Evolutionary conservation across 352 stramenopile genomes (phyloP), one percentile per base, ranked within the genome.

Genomic region (Thraustotheca clavata): DNA sequence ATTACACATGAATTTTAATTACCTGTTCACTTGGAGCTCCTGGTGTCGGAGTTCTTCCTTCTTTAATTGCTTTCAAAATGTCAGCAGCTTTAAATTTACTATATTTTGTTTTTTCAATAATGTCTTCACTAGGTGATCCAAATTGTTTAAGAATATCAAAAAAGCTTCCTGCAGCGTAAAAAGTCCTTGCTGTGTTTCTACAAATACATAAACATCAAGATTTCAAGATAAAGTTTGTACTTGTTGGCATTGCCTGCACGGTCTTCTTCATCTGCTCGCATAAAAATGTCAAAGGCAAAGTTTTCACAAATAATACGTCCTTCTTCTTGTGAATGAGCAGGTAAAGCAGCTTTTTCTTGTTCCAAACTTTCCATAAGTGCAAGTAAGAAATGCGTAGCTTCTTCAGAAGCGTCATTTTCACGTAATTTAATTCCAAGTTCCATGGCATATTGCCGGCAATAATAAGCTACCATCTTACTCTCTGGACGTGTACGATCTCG

Each of bases 71-170:
- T 69, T 98, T 98, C 20, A 98, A 73, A 73, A 98, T 98, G 24
- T 96, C 95, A 0, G 92, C 94, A 4, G 92, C 91, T 62, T 98
- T 98, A 83, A 89, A 98, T 73, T 98, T 98, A 72, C 85, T 94
- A 73, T 98, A 98, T n/a, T 78, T 76, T 31, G 81, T 76, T 69
- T 97, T 96, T 70, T 96, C 86, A 32, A 86, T 66, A 67, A 97
- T 76, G 63, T 93, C 76, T 38, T 96, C 82, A 9, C 79, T 81
- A 33, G 87, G 76, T 2, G 88, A 71, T 34, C 94, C 88, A 76
- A 98, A 99, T 74, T 98, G 95, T 59, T 93, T 86, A 49, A 99
- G 74, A 52, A 98, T 97, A 71, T 99, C 95, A 57, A 98, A 97
- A 73, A 98, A 98, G 11, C 79, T 96, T 34, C 89, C 92, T 1